Conservation (phyloP, 495 filamentous ascomycete species). For the Physcia stellaris region DNA sequence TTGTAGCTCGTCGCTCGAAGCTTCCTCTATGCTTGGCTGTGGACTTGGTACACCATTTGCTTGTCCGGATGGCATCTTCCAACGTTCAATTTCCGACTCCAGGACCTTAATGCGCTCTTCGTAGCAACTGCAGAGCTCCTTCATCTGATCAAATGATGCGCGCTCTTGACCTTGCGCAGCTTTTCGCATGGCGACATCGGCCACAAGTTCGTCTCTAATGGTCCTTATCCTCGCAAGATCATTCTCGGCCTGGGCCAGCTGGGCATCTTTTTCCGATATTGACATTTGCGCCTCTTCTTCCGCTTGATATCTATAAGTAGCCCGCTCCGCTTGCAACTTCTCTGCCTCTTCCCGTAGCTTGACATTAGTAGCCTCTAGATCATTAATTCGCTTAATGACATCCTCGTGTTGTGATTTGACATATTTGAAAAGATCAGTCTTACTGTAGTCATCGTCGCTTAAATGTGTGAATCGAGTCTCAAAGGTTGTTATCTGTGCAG, state of each 20-base stretch:
- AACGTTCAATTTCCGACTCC: slow-evolving; percentile 65
- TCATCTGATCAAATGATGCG: slow-evolving; percentile 49
- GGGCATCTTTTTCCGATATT: slow-evolving; percentile 62
- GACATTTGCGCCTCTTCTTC: slow-evolving; percentile 61
- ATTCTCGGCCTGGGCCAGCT: slow-evolving; percentile 66
- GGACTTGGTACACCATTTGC: slow-evolving; percentile 27
- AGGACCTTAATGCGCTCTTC: slow-evolving; percentile 63
- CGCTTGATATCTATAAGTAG: slow-evolving; percentile 61
- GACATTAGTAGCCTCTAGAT: slow-evolving; percentile 77
- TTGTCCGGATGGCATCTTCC: slow-evolving; percentile 36
- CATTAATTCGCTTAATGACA: slow-evolving; percentile 78
- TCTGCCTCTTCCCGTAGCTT: slow-evolving; percentile 74
- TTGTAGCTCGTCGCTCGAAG: slow-evolving; percentile 55
- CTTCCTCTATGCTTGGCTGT: slow-evolving; percentile 31
- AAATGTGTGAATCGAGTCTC: slow-evolving; percentile 43
- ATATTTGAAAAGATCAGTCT: slow-evolving; percentile 83
- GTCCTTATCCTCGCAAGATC: slow-evolving; percentile 76
- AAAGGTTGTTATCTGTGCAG: slow-evolving; percentile 61
- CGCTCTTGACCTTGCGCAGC: slow-evolving; percentile 64
- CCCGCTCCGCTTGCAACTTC: slow-evolving; percentile 72
- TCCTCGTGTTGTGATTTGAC: slow-evolving; percentile 85
- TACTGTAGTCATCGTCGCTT: slow-evolving; percentile 85
- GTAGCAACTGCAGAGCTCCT: slow-evolving; percentile 63
- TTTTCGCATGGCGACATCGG: slow-evolving; percentile 70
- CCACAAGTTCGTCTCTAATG: slow-evolving; percentile 66